Base-by-base conservation (phyloP, 805 yeast species). In the Myxozyma vanderwaltii region DNA sequence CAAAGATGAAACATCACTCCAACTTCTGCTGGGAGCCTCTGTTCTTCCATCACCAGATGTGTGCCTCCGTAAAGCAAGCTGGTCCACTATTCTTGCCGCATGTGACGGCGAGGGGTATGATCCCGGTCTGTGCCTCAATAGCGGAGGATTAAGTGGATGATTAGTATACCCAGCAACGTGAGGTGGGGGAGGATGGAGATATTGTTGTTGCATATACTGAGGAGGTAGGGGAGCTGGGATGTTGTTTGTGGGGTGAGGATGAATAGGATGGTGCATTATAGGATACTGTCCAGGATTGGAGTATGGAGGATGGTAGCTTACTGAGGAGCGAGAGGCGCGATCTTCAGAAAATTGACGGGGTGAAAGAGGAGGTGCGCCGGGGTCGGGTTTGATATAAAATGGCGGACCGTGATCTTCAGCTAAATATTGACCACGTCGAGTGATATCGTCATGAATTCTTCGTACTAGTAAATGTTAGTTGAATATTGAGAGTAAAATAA, bases 91-190 rank as follows among this genome's bases (percentile, higher is more conserved):
- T n/a, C 56, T n/a, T 2, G 44, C 21, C 24, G 59, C 44, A 17
- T 40, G 49, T n/a, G 56, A 40, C 8, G 64, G 41, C 27, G 56
- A 38, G 12, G 64, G 64, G 40, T 53, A 61, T 23, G 64, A 61
- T 7, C 62, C 64, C 2, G 64, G 64, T 29, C 64, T 45, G 19
- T 43, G 39, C 3, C 53, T 58, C 27, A 60, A n/a, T 13, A 48
- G 17, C 23, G 63, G 54, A 12, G 63, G 51, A 44, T 50, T 49
- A n/a, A 49, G 40, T 4, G 56, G 27, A 46, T 29, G 51, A 19
- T 45, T 38, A 13, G 47, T 23, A 27, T 33, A 48, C 24, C 43
- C 43, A 23, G 52, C 10, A 33, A 38, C 24, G 8, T 15, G 44
- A 31, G 50, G 33, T 13, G 60, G 51, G 15, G 56, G 54, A 8